phyloP scores from a whole-genome alignment of 1,284 basidiomycete species.

The Marasmius oreades region DNA sequence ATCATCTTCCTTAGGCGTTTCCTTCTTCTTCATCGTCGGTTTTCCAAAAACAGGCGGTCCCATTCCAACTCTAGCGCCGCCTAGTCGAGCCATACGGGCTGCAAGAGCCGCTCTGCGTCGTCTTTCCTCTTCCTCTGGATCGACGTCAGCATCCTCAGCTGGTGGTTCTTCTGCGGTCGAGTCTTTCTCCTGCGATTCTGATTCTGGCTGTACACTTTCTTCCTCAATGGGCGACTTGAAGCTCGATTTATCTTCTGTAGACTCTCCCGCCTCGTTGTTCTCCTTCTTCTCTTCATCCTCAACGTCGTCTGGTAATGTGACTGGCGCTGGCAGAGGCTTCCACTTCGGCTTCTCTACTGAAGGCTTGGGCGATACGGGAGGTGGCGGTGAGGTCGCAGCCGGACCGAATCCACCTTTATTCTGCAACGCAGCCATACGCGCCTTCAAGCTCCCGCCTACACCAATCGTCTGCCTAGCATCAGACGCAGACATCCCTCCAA shows the following conservation, averaged over 20 bases:
- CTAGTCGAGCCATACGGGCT: slow-evolving; percentile 85
- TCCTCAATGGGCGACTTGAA: slow-evolving; percentile 24
- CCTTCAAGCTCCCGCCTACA: slow-evolving; percentile 74
- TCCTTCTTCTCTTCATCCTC: slow-evolving; percentile 22
- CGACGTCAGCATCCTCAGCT: slow-evolving; percentile 35
- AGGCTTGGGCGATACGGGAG: slow-evolving; percentile 55
- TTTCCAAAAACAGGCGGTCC: slow-evolving; percentile 62
- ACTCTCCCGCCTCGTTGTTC: slow-evolving; percentile 13
- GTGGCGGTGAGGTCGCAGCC: slow-evolving; percentile 31
- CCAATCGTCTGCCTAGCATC: slow-evolving; percentile 83
- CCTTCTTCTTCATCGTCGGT: slow-evolving; percentile 42
- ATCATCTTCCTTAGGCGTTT: slow-evolving; percentile 22
- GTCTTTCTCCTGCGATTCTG: slow-evolving; percentile 19
- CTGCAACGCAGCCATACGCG: slow-evolving; percentile 89
- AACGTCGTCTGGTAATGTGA: slow-evolving; percentile 37
- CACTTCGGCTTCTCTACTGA: slow-evolving; percentile 73
- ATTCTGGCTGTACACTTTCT: background rate
- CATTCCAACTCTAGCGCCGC: slow-evolving; percentile 84
- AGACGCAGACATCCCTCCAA: slow-evolving; percentile 66
- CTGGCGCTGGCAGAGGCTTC: slow-evolving; percentile 63
- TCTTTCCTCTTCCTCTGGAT: slow-evolving; percentile 75
- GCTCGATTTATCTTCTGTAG: slow-evolving; percentile 8
- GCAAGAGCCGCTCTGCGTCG: slow-evolving; percentile 79
- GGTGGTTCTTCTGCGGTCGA: slow-evolving; percentile 18
- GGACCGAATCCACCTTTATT: slow-evolving; percentile 75